Conservation (phyloP, 371 early-diverging fungal genomes). For the Phascolomyces articulosus region DNA sequence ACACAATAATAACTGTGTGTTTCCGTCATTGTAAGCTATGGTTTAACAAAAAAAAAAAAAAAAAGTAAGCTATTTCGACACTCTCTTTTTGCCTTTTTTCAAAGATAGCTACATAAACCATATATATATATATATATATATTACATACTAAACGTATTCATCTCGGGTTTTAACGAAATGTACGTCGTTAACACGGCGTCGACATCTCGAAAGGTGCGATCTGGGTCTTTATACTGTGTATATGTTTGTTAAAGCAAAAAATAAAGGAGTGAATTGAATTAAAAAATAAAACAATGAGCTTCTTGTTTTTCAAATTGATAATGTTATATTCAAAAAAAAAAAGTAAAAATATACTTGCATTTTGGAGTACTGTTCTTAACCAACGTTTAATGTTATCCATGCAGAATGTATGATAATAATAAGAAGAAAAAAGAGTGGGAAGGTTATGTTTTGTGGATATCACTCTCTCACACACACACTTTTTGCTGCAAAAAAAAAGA, state of each 20-base stretch:
- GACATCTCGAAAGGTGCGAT: conserved; percentile 71
- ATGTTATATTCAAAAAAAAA: too few relatives aligned
- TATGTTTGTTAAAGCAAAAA: neutral
- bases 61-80: neutral
- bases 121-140: neutral
- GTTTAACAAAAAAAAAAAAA: neutral
- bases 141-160: conserved; percentile 71
- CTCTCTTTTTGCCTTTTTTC: neutral
- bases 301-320: neutral
- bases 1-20: conserved; percentile 72
- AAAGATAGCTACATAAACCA: too few relatives aligned
- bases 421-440: neutral
- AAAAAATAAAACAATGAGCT: neutral
- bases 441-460: too few relatives aligned
- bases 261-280: too few relatives aligned
- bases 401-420: neutral
- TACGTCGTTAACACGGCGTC: conserved; percentile 68
- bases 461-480: too few relatives aligned
- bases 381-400: conserved; percentile 22
- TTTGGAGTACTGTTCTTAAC: conserved; percentile 33
- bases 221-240: conserved; percentile 70
- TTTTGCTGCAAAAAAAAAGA: too few relatives aligned
- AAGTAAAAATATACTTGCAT: conserved; percentile 15
- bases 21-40: conserved; percentile 74
- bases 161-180: conserved; percentile 69